Evolutionary conservation across 148 eudicot genomes (phyloP), one percentile per base, ranked within the genome.

Genomic region (Cornus florida): DNA sequence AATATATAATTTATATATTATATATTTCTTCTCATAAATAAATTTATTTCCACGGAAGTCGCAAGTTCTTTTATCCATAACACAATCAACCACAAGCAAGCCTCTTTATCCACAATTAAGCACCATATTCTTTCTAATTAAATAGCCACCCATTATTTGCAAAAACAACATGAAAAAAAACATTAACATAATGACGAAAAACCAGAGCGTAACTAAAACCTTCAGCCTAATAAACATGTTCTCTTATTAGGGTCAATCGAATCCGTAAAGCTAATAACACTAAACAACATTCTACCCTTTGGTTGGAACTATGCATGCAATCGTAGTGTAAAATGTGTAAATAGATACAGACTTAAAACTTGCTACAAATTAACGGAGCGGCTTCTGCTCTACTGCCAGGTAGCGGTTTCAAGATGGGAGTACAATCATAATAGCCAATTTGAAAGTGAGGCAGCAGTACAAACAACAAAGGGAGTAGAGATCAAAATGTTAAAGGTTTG

Each of bases 381-480:
- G 56, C 56, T 53, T 56, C 38, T 4, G 66, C 48, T 59, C 66
- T n/a, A 41, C 68, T 38, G 35, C 57, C 56, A 41, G 43, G 56
- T 39, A 79, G 68, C 72, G 7, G 48, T 43, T 43, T 22, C 5
- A 43, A 22, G 46, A 22, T 4, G 5, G 38, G 35, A 6, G 2
- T 41, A 16, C 10, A 68, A 3, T 7, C 38, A 35, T 35, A 35
- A 41, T 12, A 41, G 23, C 17, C 38, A 46, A 71, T 17, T 72
- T 12, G 9, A 82, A 65, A 7, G 66, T 43, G 7, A 66, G 53
- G 73, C 38, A 77, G 77, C 77, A 72, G 43, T 57, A 73, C 67
- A 67, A 72, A 71, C 17, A 43, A 70, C 23, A 19, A 12, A 31
- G 14, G 13, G 3, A 10, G 9, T 14, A 62, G 68, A 83, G 43